phyloP scores from a whole-genome alignment of 768 basidiomycete species.

The Amanita jacksonii region DNA sequence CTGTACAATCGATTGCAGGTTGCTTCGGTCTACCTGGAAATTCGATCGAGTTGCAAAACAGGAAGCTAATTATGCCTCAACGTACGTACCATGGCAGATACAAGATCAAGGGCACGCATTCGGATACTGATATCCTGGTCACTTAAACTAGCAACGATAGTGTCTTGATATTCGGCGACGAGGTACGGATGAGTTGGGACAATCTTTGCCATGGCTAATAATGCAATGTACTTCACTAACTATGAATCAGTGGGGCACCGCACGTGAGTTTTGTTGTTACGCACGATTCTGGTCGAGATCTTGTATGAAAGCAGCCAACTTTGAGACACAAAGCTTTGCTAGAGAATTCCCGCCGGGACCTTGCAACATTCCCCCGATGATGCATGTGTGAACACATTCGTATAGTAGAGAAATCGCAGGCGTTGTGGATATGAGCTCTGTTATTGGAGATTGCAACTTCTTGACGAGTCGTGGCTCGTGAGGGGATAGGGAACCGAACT shows the following conservation, averaged over 20 bases:
- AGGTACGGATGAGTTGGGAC: constrained; percentile 87
- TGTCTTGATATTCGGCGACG: constrained; percentile 85
- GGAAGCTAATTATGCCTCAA: background rate
- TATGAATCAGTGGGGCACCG: constrained; percentile 4
- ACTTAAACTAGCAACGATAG: constrained; percentile 80
- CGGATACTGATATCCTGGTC: constrained; percentile 94
- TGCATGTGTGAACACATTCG: constrained; percentile 97
- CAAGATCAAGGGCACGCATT: constrained; percentile 89
- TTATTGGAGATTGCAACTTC: constrained; percentile 91
- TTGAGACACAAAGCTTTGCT: constrained; percentile 85
- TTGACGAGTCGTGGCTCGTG: constrained; percentile 88
- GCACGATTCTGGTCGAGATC: constrained; percentile 93
- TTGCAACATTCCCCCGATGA: constrained; percentile 92
- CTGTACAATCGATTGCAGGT: constrained; percentile 83
- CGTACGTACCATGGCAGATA: constrained; percentile 86
- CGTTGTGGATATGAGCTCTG: constrained; percentile 91
- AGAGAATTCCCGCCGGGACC: constrained; percentile 67
- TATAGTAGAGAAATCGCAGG: constrained; percentile 93
- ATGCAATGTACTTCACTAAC: constrained; percentile 92
- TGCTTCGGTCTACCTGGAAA: constrained; percentile 69
- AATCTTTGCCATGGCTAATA: constrained; percentile 93
- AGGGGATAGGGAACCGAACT: constrained; percentile 93
- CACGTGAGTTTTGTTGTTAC: constrained; percentile 20
- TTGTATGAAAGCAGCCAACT: constrained; percentile 84
- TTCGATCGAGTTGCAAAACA: constrained; percentile 4